Percentiles rank a stretch among this genome's conserved stretches.
Evolutionary conservation across 805 yeast species (phyloP).

Genomic region (Lipomyces sp.): DNA sequence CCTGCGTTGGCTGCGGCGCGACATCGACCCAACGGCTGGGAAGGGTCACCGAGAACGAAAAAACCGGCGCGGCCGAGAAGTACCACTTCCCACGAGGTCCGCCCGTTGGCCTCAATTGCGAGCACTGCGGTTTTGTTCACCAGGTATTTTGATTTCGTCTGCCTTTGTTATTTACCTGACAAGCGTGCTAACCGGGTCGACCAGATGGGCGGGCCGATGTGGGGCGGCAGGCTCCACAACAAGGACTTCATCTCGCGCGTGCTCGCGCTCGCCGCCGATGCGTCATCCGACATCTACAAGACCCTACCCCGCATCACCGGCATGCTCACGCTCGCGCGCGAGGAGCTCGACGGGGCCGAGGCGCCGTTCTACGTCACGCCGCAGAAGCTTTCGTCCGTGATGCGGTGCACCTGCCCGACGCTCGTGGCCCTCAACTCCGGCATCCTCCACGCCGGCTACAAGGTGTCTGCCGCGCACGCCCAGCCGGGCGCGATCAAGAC

Average conservation of each 20-base stretch:
- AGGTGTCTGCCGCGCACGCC: constrained; percentile 86
- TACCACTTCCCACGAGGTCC: constrained; percentile 67
- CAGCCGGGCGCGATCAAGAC: constrained; percentile 83
- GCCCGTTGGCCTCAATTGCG: constrained; percentile 58
- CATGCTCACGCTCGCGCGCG: constrained; percentile 79
- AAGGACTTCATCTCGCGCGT: constrained; percentile 61
- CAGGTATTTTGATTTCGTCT: constrained; percentile 40
- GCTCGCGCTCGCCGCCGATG: constrained; percentile 50
- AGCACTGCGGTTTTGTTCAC: constrained; percentile 63
- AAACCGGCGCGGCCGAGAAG: constrained; percentile 43
- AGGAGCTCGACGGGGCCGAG: constrained; percentile 53
- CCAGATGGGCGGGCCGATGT: constrained; percentile 88
- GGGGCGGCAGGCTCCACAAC: constrained; percentile 79
- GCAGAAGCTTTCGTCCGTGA: constrained; percentile 65
- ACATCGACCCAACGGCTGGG: constrained; percentile 73
- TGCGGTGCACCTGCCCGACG: constrained; percentile 83
- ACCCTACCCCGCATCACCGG: constrained; percentile 86
- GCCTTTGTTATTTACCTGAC: neutral
- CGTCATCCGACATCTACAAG: constrained; percentile 59
- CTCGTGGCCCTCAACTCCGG: constrained; percentile 71
- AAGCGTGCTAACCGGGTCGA: neutral
- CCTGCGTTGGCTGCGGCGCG: constrained; percentile 85
- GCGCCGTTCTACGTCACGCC: constrained; percentile 82
- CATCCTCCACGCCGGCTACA: constrained; percentile 75
- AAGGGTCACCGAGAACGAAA: constrained; percentile 40